Evolutionary conservation across 495 filamentous ascomycete genomes (phyloP).

Genomic region (Neurospora sp.): DNA sequence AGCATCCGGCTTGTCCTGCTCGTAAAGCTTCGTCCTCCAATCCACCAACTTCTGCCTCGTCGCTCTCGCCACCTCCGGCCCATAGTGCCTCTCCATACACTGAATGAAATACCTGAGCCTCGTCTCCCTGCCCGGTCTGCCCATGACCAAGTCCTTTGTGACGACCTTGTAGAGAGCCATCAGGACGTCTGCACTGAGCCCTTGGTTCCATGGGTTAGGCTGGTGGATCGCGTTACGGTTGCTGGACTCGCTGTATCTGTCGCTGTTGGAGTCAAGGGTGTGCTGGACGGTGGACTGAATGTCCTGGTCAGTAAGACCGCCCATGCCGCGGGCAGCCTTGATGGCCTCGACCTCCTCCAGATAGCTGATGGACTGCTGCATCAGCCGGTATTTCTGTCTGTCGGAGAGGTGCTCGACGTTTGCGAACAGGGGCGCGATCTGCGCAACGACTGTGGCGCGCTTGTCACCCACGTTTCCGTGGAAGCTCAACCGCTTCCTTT

Average conservation of each 20-base stretch:
- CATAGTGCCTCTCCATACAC: conserved; percentile 22
- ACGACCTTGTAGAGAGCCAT: conserved; percentile 27
- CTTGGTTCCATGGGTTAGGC: neutral
- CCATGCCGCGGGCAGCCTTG: neutral
- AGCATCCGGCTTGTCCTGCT: neutral
- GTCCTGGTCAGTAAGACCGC: neutral
- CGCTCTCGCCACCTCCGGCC: conserved; percentile 15
- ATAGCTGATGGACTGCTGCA: conserved; percentile 26
- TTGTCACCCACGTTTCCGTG: neutral
- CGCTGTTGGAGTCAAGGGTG: neutral
- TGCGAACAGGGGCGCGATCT: conserved; percentile 24
- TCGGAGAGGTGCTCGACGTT: conserved; percentile 20
- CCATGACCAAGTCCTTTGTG: conserved; percentile 27
- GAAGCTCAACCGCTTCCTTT: neutral
- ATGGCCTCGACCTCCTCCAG: conserved; percentile 11
- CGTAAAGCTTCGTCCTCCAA: neutral
- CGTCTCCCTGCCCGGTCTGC: conserved; percentile 22
- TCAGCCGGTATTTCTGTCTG: conserved; percentile 29
- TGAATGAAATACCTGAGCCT: conserved; percentile 29
- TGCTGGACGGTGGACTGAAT: neutral
- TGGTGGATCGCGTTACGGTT: neutral
- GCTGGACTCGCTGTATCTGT: neutral
- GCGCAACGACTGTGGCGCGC: conserved; percentile 15
- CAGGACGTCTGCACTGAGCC: conserved; percentile 17
- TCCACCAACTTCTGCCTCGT: neutral